These are phyloP conservation scores for Carpinus viminea DNA, from an alignment of 306 rosid genomes.

Conservation along the genomic window DNA sequence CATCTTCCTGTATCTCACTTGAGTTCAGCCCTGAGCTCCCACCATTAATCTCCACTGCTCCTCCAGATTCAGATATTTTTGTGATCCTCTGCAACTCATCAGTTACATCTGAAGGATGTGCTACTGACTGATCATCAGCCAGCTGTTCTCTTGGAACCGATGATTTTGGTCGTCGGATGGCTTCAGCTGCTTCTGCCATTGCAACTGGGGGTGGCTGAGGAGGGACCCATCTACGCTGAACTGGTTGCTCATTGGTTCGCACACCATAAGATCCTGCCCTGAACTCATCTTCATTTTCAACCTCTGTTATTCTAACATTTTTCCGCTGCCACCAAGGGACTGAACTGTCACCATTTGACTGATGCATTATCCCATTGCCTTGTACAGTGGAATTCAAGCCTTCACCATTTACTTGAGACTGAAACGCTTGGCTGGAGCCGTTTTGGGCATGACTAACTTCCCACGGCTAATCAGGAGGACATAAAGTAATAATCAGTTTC, in stretches of 20 bases:
- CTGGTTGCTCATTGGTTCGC: slow-evolving; percentile 46
- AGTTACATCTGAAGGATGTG: slow-evolving; percentile 46
- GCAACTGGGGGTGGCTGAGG: slow-evolving; percentile 93
- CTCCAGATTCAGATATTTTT: slow-evolving; percentile 57
- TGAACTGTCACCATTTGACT: slow-evolving; percentile 50
- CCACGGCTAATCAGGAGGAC: slow-evolving; percentile 75
- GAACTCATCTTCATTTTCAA: slow-evolving; percentile 51
- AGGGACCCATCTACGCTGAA: slow-evolving; percentile 82
- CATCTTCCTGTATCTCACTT: slow-evolving; percentile 60
- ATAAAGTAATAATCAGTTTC: slow-evolving; percentile 36
- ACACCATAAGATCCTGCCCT: slow-evolving; percentile 46
- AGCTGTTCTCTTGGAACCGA: slow-evolving; percentile 53
- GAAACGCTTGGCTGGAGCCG: slow-evolving; percentile 46
- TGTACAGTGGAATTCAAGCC: slow-evolving; percentile 40
- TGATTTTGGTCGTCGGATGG: slow-evolving; percentile 83
- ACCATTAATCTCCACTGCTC: slow-evolving; percentile 32
- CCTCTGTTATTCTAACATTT: slow-evolving; percentile 64
- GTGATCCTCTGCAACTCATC: slow-evolving; percentile 52
- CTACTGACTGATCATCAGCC: slow-evolving; percentile 43
- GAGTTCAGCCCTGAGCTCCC: slow-evolving; percentile 36
- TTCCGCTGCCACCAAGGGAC: slow-evolving; percentile 74
- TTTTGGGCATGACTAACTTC: slow-evolving; percentile 63
- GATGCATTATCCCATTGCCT: slow-evolving; percentile 39
- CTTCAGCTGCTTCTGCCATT: slow-evolving; percentile 88
- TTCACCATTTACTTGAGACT: slow-evolving; percentile 50